Base-by-base conservation (phyloP, 352 stramenopile species). In the Blastocystis sp. region DNA sequence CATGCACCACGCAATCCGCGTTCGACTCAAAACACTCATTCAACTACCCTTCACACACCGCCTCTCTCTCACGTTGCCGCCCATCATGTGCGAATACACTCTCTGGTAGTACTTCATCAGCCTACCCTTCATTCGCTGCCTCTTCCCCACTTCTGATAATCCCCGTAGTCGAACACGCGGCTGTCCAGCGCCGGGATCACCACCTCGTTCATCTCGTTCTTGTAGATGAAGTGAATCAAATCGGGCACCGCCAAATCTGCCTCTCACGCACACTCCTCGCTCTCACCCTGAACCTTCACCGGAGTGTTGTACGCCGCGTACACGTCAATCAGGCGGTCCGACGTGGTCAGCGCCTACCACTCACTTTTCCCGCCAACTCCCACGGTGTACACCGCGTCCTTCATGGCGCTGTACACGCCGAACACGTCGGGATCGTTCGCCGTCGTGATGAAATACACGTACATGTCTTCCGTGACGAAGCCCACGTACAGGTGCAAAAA, bases 221-320 rank as follows among this genome's bases (percentile, higher is more conserved):
- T 81, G 28, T 65, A 81, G n/a, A 68, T 48, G n/a, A 64, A 81
- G 40, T 81, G 71, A 54, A 81, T 81, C 71, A 81, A 81, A 64
- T 68, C 59, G 11, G 43, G 42, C 4, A 81, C 38, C 21, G 21
- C 52, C 7, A 42, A 48, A 19, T 81, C 71, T 81, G n/a, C 6
- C n/a, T 28, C 43, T 66, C 9, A 81, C 10, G 66, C n/a, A 3
- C 6, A 7, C 24, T 21, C 11, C 42, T 9, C 0, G 34, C 24
- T 28, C 71, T 4, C 11, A 81, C 71, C 71, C 45, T 21, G 9
- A 10, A 81, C 38, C 57, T 43, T 21, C 3, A 81, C 7, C 59
- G 71, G 24, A 17, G 52, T 28, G n/a, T 81, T 65, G 52, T 81
- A 81, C 34, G 52, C 24, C 71, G 71, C 65, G 38, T 81, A 81